phyloP scores from a whole-genome alignment of 495 filamentous ascomycete species.

The Alectoria sarmentosa region DNA sequence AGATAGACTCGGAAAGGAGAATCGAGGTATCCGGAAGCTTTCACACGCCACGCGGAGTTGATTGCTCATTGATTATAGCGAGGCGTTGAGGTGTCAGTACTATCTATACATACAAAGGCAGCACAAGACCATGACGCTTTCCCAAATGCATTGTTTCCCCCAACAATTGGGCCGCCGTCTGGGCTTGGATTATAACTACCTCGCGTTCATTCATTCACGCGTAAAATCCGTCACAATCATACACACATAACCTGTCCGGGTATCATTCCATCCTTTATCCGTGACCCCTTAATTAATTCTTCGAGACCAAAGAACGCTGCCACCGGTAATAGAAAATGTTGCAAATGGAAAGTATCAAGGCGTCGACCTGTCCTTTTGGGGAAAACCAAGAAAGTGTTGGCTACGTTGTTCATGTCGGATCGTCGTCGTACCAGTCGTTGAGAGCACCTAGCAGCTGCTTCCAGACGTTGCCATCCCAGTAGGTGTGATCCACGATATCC shows the following conservation, averaged over 20 bases:
- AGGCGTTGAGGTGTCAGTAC: too few species aligned
- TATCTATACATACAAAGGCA: too few species aligned
- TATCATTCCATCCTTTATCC: background rate
- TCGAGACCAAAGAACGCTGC: background rate
- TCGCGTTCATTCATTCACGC: background rate
- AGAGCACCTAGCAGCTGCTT: slow-evolving; percentile 33
- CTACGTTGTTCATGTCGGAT: background rate
- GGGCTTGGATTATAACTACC: background rate
- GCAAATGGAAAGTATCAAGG: background rate
- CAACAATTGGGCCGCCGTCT: background rate
- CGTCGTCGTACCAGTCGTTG: slow-evolving; percentile 24
- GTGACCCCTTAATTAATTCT: background rate
- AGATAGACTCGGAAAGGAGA: too few species aligned
- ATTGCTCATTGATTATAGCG: too few species aligned
- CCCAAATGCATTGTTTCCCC: too few species aligned
- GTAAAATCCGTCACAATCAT: background rate
- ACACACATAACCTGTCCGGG: background rate
- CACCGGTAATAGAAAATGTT: background rate
- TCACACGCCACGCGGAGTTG: too few species aligned
- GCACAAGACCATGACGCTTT: too few species aligned
- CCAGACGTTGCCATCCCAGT: slow-evolving; percentile 29
- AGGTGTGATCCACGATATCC: slow-evolving; percentile 34
- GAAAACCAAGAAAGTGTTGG: background rate
- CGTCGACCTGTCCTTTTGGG: background rate
- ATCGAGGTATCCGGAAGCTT: too few species aligned